phyloP scores from a whole-genome alignment of 2,329 filamentous ascomycete species.

The Phyllosticta citrichinensis region DNA sequence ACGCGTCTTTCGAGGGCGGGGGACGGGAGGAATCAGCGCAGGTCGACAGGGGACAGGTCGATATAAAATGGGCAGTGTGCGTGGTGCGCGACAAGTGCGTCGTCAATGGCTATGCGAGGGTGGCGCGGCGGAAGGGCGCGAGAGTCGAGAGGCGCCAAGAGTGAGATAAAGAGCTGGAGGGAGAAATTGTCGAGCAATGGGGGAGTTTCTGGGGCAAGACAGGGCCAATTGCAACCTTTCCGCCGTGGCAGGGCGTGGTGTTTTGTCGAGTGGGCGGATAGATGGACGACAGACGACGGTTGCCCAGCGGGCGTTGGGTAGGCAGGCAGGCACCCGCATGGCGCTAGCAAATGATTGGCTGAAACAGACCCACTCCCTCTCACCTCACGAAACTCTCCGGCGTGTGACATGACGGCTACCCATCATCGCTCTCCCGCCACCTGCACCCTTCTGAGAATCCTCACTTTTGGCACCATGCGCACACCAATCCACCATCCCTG shows the following conservation, averaged over 20 bases:
- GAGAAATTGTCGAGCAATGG: not conserved
- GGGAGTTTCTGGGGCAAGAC: not conserved
- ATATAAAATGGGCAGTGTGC: not conserved
- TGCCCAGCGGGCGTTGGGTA: not conserved
- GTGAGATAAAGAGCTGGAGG: not conserved
- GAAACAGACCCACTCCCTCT: not conserved
- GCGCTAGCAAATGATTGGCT: not conserved
- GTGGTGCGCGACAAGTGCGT: not conserved
- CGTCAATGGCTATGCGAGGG: not conserved
- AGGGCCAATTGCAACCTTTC: not conserved
- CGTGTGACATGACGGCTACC: not conserved
- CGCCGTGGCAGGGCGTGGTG: not conserved
- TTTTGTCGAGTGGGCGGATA: not conserved
- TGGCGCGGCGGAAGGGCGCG: not conserved
- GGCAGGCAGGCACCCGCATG: not conserved
- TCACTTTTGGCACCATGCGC: constrained; percentile 43
- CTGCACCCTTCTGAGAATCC: constrained; percentile 29
- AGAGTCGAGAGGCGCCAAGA: not conserved
- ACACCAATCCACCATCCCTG: constrained; percentile 47
- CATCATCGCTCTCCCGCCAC: not conserved
- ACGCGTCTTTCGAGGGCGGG: not conserved
- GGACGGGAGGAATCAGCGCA: not conserved
- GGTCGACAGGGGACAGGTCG: not conserved
- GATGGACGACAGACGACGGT: not conserved
- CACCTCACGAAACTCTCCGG: not conserved